Conservation (phyloP, 495 filamentous ascomycete species). For the Ramalina peruviana region DNA sequence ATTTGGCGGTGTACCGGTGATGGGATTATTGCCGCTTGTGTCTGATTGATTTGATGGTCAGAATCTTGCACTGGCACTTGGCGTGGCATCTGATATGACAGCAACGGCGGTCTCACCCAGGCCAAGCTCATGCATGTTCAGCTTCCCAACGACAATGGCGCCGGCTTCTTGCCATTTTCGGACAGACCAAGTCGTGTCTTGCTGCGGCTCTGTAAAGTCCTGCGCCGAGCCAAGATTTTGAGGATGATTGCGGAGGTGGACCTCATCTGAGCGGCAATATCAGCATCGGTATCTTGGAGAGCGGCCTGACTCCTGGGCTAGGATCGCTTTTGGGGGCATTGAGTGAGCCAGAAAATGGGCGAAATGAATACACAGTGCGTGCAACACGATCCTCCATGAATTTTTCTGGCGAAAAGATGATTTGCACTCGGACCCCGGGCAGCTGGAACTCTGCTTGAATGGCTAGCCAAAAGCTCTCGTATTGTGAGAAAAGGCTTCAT, state of each 20-base stretch:
- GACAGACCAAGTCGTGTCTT: constrained; percentile 59
- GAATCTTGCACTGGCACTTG: background rate
- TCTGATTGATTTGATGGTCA: constrained; percentile 29
- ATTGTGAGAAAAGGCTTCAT: too few relatives aligned
- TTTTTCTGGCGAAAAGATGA: too few relatives aligned
- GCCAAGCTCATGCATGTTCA: constrained; percentile 86
- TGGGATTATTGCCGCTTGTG: constrained; percentile 72
- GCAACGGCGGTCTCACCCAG: constrained; percentile 31
- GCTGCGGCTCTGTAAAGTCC: constrained; percentile 36
- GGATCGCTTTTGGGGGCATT: too few relatives aligned
- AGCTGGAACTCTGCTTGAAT: too few relatives aligned
- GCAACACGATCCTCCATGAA: too few relatives aligned
- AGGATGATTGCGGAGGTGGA: constrained; percentile 59
- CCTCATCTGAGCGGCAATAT: constrained; percentile 41
- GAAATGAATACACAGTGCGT: too few relatives aligned
- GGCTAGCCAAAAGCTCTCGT: too few relatives aligned
- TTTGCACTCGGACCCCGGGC: too few relatives aligned
- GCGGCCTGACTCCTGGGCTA: too few relatives aligned
- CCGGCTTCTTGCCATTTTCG: constrained; percentile 63
- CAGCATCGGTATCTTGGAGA: too few relatives aligned
- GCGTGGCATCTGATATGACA: background rate
- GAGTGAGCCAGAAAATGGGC: too few relatives aligned
- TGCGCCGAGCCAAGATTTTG: constrained; percentile 47
- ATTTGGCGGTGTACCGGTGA: constrained; percentile 68
- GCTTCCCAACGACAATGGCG: constrained; percentile 71